Evolutionary conservation across 2,329 filamentous ascomycete species (phyloP), one percentile per base, ranked within the genome.

Genomic region (Colletotrichum ledebouriae): DNA sequence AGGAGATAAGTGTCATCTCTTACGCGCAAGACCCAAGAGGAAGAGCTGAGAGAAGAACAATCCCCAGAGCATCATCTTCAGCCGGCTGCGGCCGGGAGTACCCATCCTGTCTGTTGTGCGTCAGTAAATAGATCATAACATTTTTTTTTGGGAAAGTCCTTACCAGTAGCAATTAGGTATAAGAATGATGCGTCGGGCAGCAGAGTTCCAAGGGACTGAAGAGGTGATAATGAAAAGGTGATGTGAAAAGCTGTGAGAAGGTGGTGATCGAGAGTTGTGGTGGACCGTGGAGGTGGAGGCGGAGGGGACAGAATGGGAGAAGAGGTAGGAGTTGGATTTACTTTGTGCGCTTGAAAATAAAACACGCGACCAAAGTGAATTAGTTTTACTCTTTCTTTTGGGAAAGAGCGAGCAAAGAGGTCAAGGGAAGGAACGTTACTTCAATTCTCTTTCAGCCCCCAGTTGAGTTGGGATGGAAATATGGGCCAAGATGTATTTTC

Each of bases 21-120:
- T 11, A 68, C 65, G 46, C 6, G 53, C 47, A 13, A 41, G 37
- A 2, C 20, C 17, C 9, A 63, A 13, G 1, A 57, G 52, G 20
- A 39, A 55, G 52, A 55, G 34, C 12, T 55, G 52, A 9, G 52
- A 55, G 3, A 55, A 3, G 4, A 55, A 4, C 4, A 44, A 25
- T 10, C 34, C 53, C 53, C 25, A 57, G 10, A 44, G 4, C 39
- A 25, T 37, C 29, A 12, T 12, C 25, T 20, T 29, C 53, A 57
- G 20, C 44, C 6, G 37, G 15, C 5, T 47, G 17, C 13, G 61
- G 12, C 44, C 6, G 22, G 7, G 9, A 22, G 42, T 41, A 17
- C 20, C 37, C 44, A 64, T 64, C n/a, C 15, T 59, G 6, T 4
- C 34, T 17, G n/a, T 10, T 37, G 20, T 0, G n/a, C 34, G n/a